These are phyloP conservation scores for Candida michaelii DNA, from an alignment of 805 yeast species.

Conservation along the genomic window DNA sequence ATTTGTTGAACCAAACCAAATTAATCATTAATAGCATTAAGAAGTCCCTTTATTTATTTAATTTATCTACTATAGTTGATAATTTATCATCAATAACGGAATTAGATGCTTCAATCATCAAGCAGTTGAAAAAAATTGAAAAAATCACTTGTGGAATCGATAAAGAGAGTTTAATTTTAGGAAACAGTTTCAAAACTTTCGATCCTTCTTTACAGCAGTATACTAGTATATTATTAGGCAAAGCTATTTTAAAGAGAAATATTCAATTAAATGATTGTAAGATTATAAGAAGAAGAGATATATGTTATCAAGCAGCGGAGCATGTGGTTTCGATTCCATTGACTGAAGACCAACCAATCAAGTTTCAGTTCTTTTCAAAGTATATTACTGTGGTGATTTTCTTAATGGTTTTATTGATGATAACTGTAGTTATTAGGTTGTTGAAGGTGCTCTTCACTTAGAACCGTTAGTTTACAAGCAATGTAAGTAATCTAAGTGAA, in stretches of 20 bases:
- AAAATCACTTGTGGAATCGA: constrained; percentile 39
- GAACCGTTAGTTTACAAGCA: too few relatives aligned
- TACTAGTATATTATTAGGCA: constrained; percentile 38
- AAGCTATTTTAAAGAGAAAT: constrained; percentile 38
- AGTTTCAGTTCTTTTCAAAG: constrained; percentile 21
- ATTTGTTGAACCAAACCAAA: constrained; percentile 31
- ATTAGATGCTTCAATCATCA: constrained; percentile 22
- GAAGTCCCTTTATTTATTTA: constrained; percentile 27
- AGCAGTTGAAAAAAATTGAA: constrained; percentile 36
- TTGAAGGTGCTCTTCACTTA: constrained; percentile 3
- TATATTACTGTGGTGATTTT: constrained; percentile 25
- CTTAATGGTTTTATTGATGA: constrained; percentile 24
- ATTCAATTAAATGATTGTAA: constrained; percentile 29
- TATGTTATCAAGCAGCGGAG: constrained; percentile 43
- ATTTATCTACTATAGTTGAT: constrained; percentile 32
- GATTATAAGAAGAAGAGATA: constrained; percentile 34
- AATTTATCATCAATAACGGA: constrained; percentile 20
- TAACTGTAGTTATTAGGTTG: constrained; percentile 30
- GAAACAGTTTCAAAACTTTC: constrained; percentile 29
- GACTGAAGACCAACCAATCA: constrained; percentile 29
- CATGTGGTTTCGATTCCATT: constrained; percentile 43
- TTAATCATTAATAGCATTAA: constrained; percentile 25
- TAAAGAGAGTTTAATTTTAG: constrained; percentile 30
- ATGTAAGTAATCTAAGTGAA: too few relatives aligned
- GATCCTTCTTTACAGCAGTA: constrained; percentile 37